Evolutionary conservation across 495 filamentous ascomycete genomes (phyloP), one percentile per base, ranked within the genome.

Genomic region (Pyrenopolyporus hunteri): DNA sequence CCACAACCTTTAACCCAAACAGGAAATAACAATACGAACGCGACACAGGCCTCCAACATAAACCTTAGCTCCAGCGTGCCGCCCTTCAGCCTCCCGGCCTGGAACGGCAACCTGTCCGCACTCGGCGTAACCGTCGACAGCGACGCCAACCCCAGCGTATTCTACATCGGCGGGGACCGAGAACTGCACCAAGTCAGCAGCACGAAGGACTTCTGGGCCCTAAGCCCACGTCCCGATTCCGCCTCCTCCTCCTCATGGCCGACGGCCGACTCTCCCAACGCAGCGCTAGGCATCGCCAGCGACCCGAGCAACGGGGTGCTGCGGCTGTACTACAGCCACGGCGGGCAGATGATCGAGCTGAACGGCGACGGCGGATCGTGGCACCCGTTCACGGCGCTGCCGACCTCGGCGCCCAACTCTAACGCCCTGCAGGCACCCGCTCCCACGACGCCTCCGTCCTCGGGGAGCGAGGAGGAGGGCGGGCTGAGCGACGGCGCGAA

Each of bases 141-240:
- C 23, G 19, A 36, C n/a, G 43, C 53, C 50, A 64, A 64, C 33
- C 64, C 61, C 9, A 58, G 63, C 55, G 28, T 70, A 14, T 72
- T 70, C 56, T 72, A 72, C 49, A 62, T 70, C 33, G 70, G 70
- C 29, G 53, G 50, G 6, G 70, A 72, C 37, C 33, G 48, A 13
- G 44, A 37, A 17, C 7, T 66, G 10, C 57, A 72, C 60, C 67
- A 66, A 13, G 49, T 57, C 25, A 49, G 47, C 17, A 67, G 59
- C 62, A 23, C 9, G 37, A 54, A 45, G 46, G 47, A 53, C 48
- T 20, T 16, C 0, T 67, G 68, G 61, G 37, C 31, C 16, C 42
- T 52, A 1, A 36, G 33, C 42, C 14, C 36, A 14, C 44, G 32
- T 4, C 50, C 54, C 20, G 42, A 45, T 10, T 6, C 39, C 4